Evolutionary conservation across 2,329 filamentous ascomycete species (phyloP).

Genomic region (Periconia sp.): DNA sequence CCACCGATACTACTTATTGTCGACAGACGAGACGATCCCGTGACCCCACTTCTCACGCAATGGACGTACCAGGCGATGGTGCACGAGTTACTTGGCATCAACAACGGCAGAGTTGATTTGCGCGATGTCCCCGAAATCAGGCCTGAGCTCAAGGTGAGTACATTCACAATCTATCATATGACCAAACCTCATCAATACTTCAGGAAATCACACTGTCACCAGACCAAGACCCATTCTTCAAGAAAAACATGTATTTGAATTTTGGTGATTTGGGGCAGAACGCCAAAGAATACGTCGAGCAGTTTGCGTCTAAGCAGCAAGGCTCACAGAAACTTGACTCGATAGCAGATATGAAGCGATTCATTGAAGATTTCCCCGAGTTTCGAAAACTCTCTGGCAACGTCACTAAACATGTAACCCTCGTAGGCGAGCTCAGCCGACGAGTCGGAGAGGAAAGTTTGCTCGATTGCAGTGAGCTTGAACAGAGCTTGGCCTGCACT

Average conservation of each 20-base stretch:
- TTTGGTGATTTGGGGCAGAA: conserved; percentile 94
- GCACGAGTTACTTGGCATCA: conserved; percentile 89
- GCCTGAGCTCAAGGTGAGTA: conserved; percentile 69
- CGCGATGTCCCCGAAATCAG: conserved; percentile 80
- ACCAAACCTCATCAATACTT: not conserved
- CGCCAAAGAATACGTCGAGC: conserved; percentile 98
- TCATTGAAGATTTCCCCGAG: conserved; percentile 98
- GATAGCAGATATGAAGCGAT: conserved; percentile 97
- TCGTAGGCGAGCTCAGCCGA: conserved; percentile 90
- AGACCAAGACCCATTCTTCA: conserved; percentile 98
- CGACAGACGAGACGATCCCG: conserved; percentile 89
- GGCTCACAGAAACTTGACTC: conserved; percentile 95
- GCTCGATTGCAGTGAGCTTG: conserved; percentile 94
- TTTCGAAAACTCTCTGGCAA: conserved; percentile 97
- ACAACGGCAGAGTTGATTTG: conserved; percentile 91
- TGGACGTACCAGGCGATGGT: conserved; percentile 99
- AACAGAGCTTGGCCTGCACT: conserved; percentile 95
- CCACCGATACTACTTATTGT: conserved; percentile 88
- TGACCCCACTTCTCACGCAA: conserved; percentile 91
- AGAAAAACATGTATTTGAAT: conserved; percentile 98
- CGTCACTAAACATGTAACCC: conserved; percentile 95
- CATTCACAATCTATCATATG: too few relatives aligned
- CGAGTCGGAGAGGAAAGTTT: conserved; percentile 82
- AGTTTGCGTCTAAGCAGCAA: conserved; percentile 97
- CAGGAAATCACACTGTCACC: conserved; percentile 89